A percentile compares a stretch with the other conserved stretches of the same genome.
Evolutionary conservation across 768 basidiomycete species (phyloP).

Genomic region (Russula abietina): DNA sequence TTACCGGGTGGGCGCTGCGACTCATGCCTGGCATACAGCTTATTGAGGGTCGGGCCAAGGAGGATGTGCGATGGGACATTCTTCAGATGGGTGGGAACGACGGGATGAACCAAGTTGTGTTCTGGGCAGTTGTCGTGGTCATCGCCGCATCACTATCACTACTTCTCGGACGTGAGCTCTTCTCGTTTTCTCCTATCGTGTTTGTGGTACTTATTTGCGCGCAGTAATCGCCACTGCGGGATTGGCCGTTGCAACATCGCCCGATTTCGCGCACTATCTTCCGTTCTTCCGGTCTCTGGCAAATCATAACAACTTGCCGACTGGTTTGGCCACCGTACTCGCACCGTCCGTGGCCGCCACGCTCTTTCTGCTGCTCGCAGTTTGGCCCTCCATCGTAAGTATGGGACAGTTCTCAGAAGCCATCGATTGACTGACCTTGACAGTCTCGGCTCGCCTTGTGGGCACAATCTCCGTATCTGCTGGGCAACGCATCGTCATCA

Average conservation of each 20-base stretch:
- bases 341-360: conserved; percentile 59
- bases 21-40: conserved; percentile 57
- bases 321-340: conserved; percentile 62
- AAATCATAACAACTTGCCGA: conserved; percentile 43
- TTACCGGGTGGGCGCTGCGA: conserved; percentile 64
- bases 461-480: conserved; percentile 60
- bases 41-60: conserved; percentile 76
- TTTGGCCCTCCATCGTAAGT: conserved; percentile 55
- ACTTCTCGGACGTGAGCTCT: conserved; percentile 52
- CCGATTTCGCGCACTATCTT: conserved; percentile 66
- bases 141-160: conserved; percentile 49
- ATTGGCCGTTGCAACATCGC: conserved; percentile 59
- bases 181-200: not conserved
- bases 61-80: conserved; percentile 77
- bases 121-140: conserved; percentile 53
- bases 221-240: conserved; percentile 68
- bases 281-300: conserved; percentile 55
- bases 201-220: not conserved
- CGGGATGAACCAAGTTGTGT: conserved; percentile 40
- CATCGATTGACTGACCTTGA: too few relatives aligned
- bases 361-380: conserved; percentile 50
- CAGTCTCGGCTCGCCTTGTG: conserved; percentile 25
- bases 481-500: conserved; percentile 43
- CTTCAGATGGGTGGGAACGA: conserved; percentile 52
- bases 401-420: not conserved